A percentile compares a stretch with the other conserved stretches of the same genome.
phyloP scores from a whole-genome alignment of 2,329 filamentous ascomycete species.

The Fusarium cyanostomum region DNA sequence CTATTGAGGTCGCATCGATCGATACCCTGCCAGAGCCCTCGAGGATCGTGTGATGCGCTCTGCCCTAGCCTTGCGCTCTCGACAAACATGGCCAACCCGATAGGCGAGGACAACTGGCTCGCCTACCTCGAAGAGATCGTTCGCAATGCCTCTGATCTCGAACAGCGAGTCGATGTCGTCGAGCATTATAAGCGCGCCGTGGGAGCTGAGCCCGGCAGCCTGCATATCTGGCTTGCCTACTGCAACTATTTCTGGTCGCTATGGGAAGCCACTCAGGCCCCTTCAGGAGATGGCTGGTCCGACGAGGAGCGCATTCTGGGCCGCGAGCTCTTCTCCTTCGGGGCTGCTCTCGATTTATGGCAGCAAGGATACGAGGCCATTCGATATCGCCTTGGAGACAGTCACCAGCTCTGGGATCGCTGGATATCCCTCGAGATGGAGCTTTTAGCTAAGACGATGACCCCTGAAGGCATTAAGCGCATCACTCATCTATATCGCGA shows the following conservation, averaged over 20 bases:
- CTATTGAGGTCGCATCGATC: conserved; percentile 14
- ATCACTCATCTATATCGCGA: conserved; percentile 76
- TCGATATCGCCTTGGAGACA: conserved; percentile 78
- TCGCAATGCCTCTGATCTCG: conserved; percentile 67
- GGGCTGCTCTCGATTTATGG: conserved; percentile 73
- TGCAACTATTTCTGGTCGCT: conserved; percentile 81
- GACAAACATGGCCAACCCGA: conserved; percentile 61
- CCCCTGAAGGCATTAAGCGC: conserved; percentile 67
- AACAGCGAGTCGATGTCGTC: conserved; percentile 74
- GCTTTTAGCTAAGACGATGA: conserved; percentile 66
- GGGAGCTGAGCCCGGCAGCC: conserved; percentile 75
- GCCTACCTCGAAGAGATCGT: conserved; percentile 80
- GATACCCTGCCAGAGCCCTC: neutral
- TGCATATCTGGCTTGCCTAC: conserved; percentile 79
- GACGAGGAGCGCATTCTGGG: conserved; percentile 75
- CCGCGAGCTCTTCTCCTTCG: conserved; percentile 75
- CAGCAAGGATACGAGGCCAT: conserved; percentile 76
- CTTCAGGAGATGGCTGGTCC: conserved; percentile 63
- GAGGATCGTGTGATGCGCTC: conserved; percentile 40
- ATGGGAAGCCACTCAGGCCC: conserved; percentile 69
- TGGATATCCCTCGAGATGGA: conserved; percentile 78
- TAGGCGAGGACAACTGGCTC: conserved; percentile 81
- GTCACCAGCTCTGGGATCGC: conserved; percentile 81
- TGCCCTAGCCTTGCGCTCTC: conserved; percentile 24
- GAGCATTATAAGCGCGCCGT: conserved; percentile 78